A percentile compares a stretch with the other conserved stretches of the same genome.
These are phyloP conservation scores for Candida vartiovaarae DNA, from an alignment of 805 yeast species.

Conservation along the genomic window DNA sequence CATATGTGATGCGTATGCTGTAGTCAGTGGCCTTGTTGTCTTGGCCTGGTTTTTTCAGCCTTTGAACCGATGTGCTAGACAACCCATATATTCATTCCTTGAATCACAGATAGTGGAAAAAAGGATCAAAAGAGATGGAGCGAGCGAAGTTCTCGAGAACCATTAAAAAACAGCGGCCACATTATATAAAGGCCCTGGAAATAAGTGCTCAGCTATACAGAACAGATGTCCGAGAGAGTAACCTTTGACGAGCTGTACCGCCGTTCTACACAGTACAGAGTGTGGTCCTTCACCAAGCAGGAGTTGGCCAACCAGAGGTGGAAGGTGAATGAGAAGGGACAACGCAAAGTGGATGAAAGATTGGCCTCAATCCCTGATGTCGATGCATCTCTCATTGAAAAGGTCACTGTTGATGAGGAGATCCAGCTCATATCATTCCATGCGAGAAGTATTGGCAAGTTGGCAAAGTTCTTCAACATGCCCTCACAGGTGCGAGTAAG, in stretches of 20 bases:
- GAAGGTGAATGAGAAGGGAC: conserved; percentile 51
- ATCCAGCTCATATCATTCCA: conserved; percentile 58
- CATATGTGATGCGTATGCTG: not conserved
- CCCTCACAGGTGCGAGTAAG: conserved; percentile 73
- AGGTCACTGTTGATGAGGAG: conserved; percentile 65
- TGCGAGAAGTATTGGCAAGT: conserved; percentile 57
- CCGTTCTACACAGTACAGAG: conserved; percentile 72
- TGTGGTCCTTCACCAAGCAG: conserved; percentile 76
- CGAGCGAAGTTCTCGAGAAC: not conserved
- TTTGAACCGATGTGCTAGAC: no score
- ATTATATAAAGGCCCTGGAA: no score
- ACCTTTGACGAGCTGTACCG: conserved; percentile 85
- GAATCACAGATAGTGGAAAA: no score
- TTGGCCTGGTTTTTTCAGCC: no score
- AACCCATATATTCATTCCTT: no score
- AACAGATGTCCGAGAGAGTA: conserved; percentile 28
- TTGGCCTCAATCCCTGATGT: conserved; percentile 26
- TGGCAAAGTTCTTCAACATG: conserved; percentile 68
- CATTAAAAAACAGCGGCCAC: no score
- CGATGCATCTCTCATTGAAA: conserved; percentile 25
- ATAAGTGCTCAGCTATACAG: no score
- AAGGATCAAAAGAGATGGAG: not conserved
- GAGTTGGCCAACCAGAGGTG: conserved; percentile 44
- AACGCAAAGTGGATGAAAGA: conserved; percentile 25
- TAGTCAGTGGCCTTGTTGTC: no score